Evolutionary conservation across 345 rosid species (phyloP), one percentile per base, ranked within the genome.

Genomic region (Turnera subulata): DNA sequence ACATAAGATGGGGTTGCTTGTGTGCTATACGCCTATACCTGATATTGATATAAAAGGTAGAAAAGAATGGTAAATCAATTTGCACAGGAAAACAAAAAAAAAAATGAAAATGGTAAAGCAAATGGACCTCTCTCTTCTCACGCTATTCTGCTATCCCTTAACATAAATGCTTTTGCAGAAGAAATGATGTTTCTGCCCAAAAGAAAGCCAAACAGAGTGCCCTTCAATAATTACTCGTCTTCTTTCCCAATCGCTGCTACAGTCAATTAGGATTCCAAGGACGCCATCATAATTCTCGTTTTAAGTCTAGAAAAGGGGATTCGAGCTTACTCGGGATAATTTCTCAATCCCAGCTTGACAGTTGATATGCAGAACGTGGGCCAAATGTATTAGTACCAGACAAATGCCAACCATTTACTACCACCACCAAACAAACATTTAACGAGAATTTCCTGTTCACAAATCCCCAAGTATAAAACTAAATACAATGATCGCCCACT

Each of bases 401-500:
- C 45, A 11, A 13, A 42, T 8, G 14, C 16, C 45, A 9, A 16
- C 19, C 55, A 15, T 29, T 29, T n/a, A 51, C 18, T 1, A 16
- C 4, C 16, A 13, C 38, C 8, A 40, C 24, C 55, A 19, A 39
- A 7, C 39, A 26, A 46, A 50, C 46, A 63, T 12, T 19, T 11
- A 37, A 12, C 50, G 5, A 61, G 55, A 62, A 38, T 48, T 46
- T 25, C 24, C 54, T n/a, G 26, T 58, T 67, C 59, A n/a, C n/a
- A n/a, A n/a, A 26, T 7, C 44, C 25, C 40, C 49, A 18, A 6
- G 32, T 9, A 23, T 18, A 15, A 16, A 51, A 17, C n/a, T 14
- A 25, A 40, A 55, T 55, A 68, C 64, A 35, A 56, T 9, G n/a
- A 17, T 9, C 46, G 53, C 61, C 59, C 53, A 20, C 58, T 43